These are phyloP conservation scores for Cyclotella atomus DNA, from an alignment of 108 stramenopile genomes.

Conservation along the genomic window DNA sequence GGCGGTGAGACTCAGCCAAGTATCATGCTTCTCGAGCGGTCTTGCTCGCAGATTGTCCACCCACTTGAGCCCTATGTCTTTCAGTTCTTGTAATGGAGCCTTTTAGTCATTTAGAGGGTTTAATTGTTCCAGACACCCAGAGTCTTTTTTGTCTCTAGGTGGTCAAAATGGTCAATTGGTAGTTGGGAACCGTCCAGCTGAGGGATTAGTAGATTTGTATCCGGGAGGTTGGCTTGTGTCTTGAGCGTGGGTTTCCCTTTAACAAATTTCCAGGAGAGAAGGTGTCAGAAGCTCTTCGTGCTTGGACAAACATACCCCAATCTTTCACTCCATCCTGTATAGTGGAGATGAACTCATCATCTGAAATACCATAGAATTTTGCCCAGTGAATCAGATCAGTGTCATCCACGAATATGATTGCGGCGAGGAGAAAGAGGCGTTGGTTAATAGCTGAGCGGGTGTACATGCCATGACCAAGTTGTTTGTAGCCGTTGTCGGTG, in stretches of 20 bases:
- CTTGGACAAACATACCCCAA: neutral
- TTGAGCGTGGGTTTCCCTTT: neutral
- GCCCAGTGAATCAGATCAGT: slow-evolving; percentile 1
- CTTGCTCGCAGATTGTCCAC: neutral
- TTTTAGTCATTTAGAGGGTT: neutral
- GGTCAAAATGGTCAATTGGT: too few relatives aligned
- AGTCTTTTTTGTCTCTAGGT: too few relatives aligned
- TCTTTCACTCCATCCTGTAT: neutral
- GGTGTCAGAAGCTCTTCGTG: neutral
- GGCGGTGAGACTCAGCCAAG: too few relatives aligned
- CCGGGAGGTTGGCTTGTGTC: neutral
- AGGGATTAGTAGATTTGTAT: neutral
- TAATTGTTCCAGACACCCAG: neutral
- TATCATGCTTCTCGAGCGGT: too few relatives aligned
- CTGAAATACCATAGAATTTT: neutral
- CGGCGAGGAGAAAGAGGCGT: neutral
- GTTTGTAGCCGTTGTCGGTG: neutral
- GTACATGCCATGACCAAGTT: neutral
- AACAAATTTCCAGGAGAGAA: slow-evolving; percentile 1
- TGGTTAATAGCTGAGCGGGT: too few relatives aligned
- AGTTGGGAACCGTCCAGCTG: neutral
- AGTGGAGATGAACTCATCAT: neutral
- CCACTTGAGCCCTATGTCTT: neutral
- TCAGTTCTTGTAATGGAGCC: neutral
- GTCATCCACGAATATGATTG: slow-evolving; percentile 1